Evolutionary conservation across 129 eudicot genomes (phyloP).

Genomic region (Helianthus tuberosus): DNA sequence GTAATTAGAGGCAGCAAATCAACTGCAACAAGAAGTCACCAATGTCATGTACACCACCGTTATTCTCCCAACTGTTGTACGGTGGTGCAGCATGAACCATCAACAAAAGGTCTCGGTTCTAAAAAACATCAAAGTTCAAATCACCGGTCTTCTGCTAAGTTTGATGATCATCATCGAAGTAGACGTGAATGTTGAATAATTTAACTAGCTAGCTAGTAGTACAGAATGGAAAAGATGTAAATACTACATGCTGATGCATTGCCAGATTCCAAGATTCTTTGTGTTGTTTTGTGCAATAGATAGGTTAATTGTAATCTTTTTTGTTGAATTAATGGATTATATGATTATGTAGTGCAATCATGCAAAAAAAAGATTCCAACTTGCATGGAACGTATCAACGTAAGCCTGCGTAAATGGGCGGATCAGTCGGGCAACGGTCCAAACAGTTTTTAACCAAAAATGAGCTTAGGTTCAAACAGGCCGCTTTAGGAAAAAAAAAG

Average conservation of each 20-base stretch:
- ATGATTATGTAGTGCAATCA: conserved; percentile 7
- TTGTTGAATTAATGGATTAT: conserved; percentile 5
- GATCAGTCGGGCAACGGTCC: too few species aligned
- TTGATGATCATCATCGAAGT: conserved; percentile 51
- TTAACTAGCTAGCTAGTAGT: conserved; percentile 36
- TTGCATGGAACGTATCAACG: not conserved
- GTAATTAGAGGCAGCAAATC: conserved; percentile 62
- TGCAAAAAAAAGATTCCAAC: not conserved
- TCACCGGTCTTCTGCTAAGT: conserved; percentile 43
- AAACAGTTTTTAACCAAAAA: too few species aligned
- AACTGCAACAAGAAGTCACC: conserved; percentile 59
- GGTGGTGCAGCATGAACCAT: conserved; percentile 40
- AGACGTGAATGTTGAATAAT: conserved; percentile 35
- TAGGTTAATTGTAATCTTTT: conserved; percentile 15
- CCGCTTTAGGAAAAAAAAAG: not conserved
- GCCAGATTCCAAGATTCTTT: conserved; percentile 25
- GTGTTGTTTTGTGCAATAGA: conserved; percentile 32
- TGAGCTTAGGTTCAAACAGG: not conserved
- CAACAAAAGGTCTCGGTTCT: conserved; percentile 45
- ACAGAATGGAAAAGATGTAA: conserved; percentile 31
- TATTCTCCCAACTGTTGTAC: conserved; percentile 39
- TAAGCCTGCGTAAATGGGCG: too few species aligned
- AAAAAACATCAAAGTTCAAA: conserved; percentile 50
- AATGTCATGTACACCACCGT: conserved; percentile 56
- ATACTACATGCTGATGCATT: conserved; percentile 29